These are phyloP conservation scores for Berberis vulgaris DNA, from an alignment of 164 flowering plant species.

Conservation along the genomic window DNA sequence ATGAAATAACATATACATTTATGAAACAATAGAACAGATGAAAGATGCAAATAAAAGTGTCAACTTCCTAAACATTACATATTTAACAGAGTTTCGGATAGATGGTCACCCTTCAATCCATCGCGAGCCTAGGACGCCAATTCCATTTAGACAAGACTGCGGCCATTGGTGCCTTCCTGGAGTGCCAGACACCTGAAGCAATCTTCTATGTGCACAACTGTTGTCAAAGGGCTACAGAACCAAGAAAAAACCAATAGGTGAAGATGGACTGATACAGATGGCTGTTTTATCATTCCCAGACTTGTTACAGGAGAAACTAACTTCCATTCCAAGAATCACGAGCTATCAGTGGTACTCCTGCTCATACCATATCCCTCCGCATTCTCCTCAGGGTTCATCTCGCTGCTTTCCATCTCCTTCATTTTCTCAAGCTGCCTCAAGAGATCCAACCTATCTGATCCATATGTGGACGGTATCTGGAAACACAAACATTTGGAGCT, in stretches of 20 bases:
- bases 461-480: conserved; percentile 90
- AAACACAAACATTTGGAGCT: conserved; percentile 4
- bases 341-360: conserved; percentile 9
- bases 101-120: conserved; percentile 60
- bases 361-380: conserved; percentile 27
- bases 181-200: conserved; percentile 75
- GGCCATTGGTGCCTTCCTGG: conserved; percentile 91
- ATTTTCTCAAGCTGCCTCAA: conserved; percentile 92
- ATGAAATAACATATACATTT: conserved; percentile 26
- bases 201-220: conserved; percentile 44
- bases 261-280: neutral
- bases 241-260: conserved; percentile 3
- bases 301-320: neutral
- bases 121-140: conserved; percentile 52
- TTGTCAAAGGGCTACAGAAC: conserved; percentile 25
- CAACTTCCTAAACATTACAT: conserved; percentile 51
- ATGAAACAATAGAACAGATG: conserved; percentile 35
- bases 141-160: conserved; percentile 48
- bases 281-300: neutral
- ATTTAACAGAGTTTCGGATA: conserved; percentile 49
- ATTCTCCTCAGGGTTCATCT: conserved; percentile 35
- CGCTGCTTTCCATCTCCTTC: conserved; percentile 64
- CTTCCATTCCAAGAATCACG: conserved; percentile 12
- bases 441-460: conserved; percentile 79
- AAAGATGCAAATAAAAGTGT: conserved; percentile 22